These are phyloP conservation scores for Colletotrichum plurivorum DNA, from an alignment of 2,329 filamentous ascomycete species.

Conservation along the genomic window DNA sequence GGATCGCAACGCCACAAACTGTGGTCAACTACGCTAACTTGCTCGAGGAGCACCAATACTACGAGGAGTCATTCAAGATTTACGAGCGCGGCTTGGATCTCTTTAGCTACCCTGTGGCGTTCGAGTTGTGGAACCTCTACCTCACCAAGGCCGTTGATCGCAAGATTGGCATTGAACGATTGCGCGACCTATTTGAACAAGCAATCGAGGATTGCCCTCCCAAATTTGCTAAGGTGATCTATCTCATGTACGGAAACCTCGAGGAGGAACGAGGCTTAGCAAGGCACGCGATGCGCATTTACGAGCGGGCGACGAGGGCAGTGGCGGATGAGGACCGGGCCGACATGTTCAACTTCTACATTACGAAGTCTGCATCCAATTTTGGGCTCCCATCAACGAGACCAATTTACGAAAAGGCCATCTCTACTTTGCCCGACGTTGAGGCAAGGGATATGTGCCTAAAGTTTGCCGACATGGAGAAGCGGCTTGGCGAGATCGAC, in stretches of 20 bases:
- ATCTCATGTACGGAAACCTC: slow-evolving; percentile 97
- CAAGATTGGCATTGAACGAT: slow-evolving; percentile 93
- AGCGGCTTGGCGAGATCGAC: slow-evolving; percentile 92
- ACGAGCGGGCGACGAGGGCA: slow-evolving; percentile 94
- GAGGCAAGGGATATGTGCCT: slow-evolving; percentile 99
- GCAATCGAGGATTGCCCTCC: slow-evolving; percentile 94
- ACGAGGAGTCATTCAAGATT: slow-evolving; percentile 97
- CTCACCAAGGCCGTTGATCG: slow-evolving; percentile 97
- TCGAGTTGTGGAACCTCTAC: slow-evolving; percentile 98
- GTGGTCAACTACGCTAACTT: slow-evolving; percentile 99
- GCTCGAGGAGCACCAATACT: slow-evolving; percentile 94
- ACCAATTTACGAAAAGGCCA: slow-evolving; percentile 96
- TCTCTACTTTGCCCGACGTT: slow-evolving; percentile 90
- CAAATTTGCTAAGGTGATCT: slow-evolving; percentile 95
- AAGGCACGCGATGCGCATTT: slow-evolving; percentile 98
- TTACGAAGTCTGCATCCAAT: slow-evolving; percentile 98
- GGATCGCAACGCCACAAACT: slow-evolving; percentile 97
- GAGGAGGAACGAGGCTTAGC: slow-evolving; percentile 96
- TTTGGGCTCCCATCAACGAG: slow-evolving; percentile 96
- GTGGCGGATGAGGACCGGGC: slow-evolving; percentile 95
- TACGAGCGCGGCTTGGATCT: slow-evolving; percentile 96
- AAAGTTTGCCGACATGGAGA: slow-evolving; percentile 98
- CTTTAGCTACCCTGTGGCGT: slow-evolving; percentile 98
- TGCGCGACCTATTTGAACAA: slow-evolving; percentile 97
- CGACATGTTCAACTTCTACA: slow-evolving; percentile 99